A percentile compares a stretch with the other conserved stretches of the same genome.
phyloP scores from a whole-genome alignment of 257 asterid species.

The Handroanthus guayacan region DNA sequence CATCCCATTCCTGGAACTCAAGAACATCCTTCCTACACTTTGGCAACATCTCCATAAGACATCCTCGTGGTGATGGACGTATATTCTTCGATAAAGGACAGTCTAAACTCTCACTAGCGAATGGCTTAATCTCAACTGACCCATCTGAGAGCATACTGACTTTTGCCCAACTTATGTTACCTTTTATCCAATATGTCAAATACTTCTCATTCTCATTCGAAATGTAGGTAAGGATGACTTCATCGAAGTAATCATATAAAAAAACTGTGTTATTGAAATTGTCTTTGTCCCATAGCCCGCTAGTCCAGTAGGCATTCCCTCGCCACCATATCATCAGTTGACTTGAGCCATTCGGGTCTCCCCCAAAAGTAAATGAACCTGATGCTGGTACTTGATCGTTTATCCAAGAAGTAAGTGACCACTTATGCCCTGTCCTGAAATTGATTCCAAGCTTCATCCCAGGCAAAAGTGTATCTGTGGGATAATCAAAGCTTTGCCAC shows the following conservation, averaged over 20 bases:
- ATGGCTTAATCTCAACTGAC: neutral
- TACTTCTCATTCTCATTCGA: too few species aligned
- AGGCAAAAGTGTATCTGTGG: too few species aligned
- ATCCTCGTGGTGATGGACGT: slow-evolving; percentile 14
- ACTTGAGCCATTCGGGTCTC: slow-evolving; percentile 29
- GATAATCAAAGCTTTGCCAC: too few species aligned
- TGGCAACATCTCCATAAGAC: slow-evolving; percentile 28
- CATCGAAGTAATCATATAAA: neutral
- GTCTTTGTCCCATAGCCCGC: neutral
- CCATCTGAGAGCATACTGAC: slow-evolving; percentile 21
- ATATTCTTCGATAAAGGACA: slow-evolving; percentile 10
- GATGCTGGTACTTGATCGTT: slow-evolving; percentile 33
- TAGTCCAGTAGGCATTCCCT: neutral
- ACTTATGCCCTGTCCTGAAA: slow-evolving; percentile 40
- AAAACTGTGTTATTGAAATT: slow-evolving; percentile 3
- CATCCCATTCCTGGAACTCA: slow-evolving; percentile 11
- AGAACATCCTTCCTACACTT: slow-evolving; percentile 32
- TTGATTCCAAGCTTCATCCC: slow-evolving; percentile 29
- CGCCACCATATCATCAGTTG: slow-evolving; percentile 38
- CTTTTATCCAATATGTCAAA: neutral
- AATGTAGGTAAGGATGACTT: neutral
- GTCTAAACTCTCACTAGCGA: neutral
- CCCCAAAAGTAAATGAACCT: slow-evolving; percentile 43
- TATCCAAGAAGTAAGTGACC: slow-evolving; percentile 43
- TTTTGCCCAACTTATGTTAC: neutral